phyloP scores from a whole-genome alignment of 345 rosid genomes.

The Salix arbutifolia region DNA sequence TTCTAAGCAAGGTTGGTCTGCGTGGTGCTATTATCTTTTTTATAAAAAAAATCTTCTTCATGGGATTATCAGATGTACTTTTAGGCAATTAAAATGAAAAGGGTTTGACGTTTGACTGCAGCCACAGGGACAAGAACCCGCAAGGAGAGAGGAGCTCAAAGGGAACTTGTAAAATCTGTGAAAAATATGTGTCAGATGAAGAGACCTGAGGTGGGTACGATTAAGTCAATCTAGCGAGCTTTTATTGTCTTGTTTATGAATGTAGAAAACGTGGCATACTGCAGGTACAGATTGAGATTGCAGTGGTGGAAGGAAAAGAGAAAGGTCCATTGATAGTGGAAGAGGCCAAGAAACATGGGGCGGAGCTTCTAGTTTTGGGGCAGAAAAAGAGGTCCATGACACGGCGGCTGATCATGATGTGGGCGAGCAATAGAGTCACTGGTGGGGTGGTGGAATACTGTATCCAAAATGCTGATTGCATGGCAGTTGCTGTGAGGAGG shows the following conservation, averaged over 20 bases:
- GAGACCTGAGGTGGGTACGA: conserved; percentile 68
- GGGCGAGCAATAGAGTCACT: conserved; percentile 47
- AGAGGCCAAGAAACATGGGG: conserved; percentile 71
- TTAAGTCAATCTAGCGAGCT: background rate
- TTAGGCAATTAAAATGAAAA: background rate
- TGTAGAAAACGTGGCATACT: background rate
- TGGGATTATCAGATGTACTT: background rate
- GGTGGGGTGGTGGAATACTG: conserved; percentile 75
- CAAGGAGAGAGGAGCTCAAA: conserved; percentile 44
- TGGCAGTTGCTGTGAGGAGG: conserved; percentile 86
- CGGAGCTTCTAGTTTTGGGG: conserved; percentile 59
- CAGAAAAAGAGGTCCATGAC: conserved; percentile 69
- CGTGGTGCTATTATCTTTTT: background rate
- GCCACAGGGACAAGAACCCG: conserved; percentile 32
- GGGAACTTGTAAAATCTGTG: conserved; percentile 48
- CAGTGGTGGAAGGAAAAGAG: conserved; percentile 67
- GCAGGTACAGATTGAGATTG: conserved; percentile 61
- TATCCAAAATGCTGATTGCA: conserved; percentile 74
- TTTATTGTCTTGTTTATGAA: background rate
- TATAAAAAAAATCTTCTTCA: background rate
- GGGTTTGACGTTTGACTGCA: conserved; percentile 4
- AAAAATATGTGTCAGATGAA: conserved; percentile 58
- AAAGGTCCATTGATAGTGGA: conserved; percentile 77
- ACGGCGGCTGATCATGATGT: conserved; percentile 76
- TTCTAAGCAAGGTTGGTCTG: conserved; percentile 43